Evolutionary conservation across 1,284 basidiomycete species (phyloP).

Genomic region (Calocybe gambosa): DNA sequence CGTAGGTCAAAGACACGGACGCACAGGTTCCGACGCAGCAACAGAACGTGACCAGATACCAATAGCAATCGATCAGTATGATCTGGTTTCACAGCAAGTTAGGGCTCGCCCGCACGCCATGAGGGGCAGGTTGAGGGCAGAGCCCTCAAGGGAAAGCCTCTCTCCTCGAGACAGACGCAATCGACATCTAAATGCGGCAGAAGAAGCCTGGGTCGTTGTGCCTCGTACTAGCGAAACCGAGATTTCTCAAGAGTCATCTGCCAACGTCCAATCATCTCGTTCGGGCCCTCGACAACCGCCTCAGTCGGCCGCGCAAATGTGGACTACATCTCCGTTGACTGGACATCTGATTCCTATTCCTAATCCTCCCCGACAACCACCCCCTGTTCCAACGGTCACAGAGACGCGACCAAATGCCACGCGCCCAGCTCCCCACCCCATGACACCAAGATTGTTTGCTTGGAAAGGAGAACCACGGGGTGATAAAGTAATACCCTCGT

Average conservation of each 20-base stretch:
- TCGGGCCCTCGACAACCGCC: slow-evolving; percentile 20
- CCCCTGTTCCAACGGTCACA: slow-evolving; percentile 23
- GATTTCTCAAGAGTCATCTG: slow-evolving; percentile 19
- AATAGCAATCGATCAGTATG: slow-evolving; percentile 33
- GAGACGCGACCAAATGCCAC: slow-evolving; percentile 20
- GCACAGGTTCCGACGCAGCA: slow-evolving; percentile 46
- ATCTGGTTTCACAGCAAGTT: slow-evolving; percentile 27
- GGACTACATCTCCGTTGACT: slow-evolving; percentile 26
- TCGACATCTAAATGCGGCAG: slow-evolving; percentile 19
- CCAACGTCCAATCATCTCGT: slow-evolving; percentile 8
- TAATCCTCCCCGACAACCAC: slow-evolving; percentile 31
- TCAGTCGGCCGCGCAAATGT: slow-evolving; percentile 24
- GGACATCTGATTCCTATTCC: slow-evolving; percentile 30
- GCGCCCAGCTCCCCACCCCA: slow-evolving; percentile 28
- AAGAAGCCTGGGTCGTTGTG: slow-evolving; percentile 39
- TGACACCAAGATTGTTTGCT: slow-evolving; percentile 41
- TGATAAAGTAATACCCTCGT: slow-evolving; percentile 25
- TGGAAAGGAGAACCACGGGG: slow-evolving; percentile 41
- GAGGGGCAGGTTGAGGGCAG: slow-evolving; percentile 21
- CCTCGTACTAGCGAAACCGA: slow-evolving; percentile 29
- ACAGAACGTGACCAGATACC: slow-evolving; percentile 41
- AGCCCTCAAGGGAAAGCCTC: slow-evolving; percentile 24
- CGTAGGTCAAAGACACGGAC: slow-evolving; percentile 30
- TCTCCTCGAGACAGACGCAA: slow-evolving; percentile 19
- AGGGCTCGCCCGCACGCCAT: slow-evolving; percentile 20